phyloP scores from a whole-genome alignment of 2,329 filamentous ascomycete genomes.

The Fusarium transvaalense region DNA sequence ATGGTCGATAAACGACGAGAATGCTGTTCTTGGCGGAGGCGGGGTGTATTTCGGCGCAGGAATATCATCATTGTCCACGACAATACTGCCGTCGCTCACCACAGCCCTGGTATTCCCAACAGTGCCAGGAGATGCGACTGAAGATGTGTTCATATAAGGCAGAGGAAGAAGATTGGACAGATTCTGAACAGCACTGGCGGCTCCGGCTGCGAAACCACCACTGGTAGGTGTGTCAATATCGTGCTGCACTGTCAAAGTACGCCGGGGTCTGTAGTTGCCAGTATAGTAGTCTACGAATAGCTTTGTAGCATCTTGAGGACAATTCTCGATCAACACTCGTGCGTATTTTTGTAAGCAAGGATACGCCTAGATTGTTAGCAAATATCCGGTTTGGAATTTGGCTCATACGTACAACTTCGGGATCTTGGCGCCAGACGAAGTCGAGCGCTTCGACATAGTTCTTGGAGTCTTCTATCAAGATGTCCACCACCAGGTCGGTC shows the following conservation, averaged over 20 bases:
- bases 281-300: slow-evolving; percentile 97
- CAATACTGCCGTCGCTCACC: slow-evolving; percentile 63
- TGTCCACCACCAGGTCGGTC: slow-evolving; percentile 93
- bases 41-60: slow-evolving; percentile 74
- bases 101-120: slow-evolving; percentile 64
- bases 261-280: slow-evolving; percentile 80
- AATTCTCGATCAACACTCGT: slow-evolving; percentile 88
- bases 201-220: slow-evolving; percentile 66
- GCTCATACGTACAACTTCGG: slow-evolving; percentile 71
- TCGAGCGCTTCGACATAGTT: slow-evolving; percentile 88
- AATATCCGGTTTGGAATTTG: no score
- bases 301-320: slow-evolving; percentile 82
- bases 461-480: slow-evolving; percentile 94
- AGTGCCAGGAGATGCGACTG: slow-evolving; percentile 65
- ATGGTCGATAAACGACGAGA: slow-evolving; percentile 96
- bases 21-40: slow-evolving; percentile 88
- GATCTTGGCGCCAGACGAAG: slow-evolving; percentile 90
- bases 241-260: slow-evolving; percentile 62
- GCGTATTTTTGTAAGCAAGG: slow-evolving; percentile 95
- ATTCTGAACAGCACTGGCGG: slow-evolving; percentile 85
- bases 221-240: slow-evolving; percentile 55
- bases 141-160: slow-evolving; percentile 81
- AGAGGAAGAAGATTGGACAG: slow-evolving; percentile 85
- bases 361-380: slow-evolving; percentile 74
- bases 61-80: slow-evolving; percentile 62